Base-by-base conservation (phyloP, 2,329 filamentous ascomycete genomes). In the Trichophyton rubrum region DNA sequence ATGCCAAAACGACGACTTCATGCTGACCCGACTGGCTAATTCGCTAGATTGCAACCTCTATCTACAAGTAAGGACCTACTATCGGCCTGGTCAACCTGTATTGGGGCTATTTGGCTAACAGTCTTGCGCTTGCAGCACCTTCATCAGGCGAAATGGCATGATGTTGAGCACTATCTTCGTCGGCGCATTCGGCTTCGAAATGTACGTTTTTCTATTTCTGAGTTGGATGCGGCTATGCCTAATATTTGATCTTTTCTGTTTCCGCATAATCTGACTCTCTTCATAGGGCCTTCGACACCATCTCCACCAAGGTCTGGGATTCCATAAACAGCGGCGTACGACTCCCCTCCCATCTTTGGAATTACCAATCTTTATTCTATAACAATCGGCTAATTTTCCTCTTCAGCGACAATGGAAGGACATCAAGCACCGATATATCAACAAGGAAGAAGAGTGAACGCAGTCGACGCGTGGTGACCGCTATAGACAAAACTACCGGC, bases 341-440 rank as follows among this genome's bases (percentile, higher is more conserved):
- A 86, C 43, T 40, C 30, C 57, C 33, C 20, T 61, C 60, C 55
- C 33, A 38, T 33, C 51, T 24, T 1, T 11, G 8, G 8, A n/a
- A 5, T n/a, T 22, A 7, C 45, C 22, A 30, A 13, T 8, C 22
- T 30, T 33, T 3, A 2, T 30, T 22, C 51, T 2, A n/a, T n/a
- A 15, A 5, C 24, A 7, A 33, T 13, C 15, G 4, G 51, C 51
- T 55, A 35, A 55, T n/a, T 55, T 3, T 33, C 6, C 33, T 15
- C 11, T 57, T 43, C n/a, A 97, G 92, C 90, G 92, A 72, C 92
- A 96, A 95, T 97, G 93, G 93, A 96, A 96, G 84, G 93, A 99
- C 76, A 96, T 99, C 80, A 92, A 95, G 79, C 79, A 86, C 76
- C 86, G 83, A 77, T 99, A 96, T 77, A 76, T 95, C 70, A 78